Conservation (phyloP, 495 filamentous ascomycete species). For the Barbatosphaeria neglecta region DNA sequence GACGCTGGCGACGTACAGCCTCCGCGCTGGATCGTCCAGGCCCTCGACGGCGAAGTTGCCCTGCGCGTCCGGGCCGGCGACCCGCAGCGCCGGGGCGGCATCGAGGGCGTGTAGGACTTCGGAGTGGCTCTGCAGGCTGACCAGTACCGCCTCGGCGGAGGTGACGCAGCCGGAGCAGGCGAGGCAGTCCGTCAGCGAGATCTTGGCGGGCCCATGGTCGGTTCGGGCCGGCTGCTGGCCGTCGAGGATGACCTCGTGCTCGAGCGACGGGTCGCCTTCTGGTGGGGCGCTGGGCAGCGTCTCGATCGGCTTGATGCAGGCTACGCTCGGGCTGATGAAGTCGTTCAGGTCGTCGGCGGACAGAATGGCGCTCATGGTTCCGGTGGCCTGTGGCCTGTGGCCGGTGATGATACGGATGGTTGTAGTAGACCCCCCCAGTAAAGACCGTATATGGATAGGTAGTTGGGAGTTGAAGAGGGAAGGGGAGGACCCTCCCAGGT, state of each 20-base stretch:
- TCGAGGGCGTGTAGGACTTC: constrained; percentile 82
- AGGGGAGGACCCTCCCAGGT: too few species aligned
- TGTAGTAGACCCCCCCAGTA: too few species aligned
- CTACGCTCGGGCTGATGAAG: constrained; percentile 94
- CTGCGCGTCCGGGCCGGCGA: constrained; percentile 10
- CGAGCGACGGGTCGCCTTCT: constrained; percentile 21
- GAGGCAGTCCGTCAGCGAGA: constrained; percentile 93
- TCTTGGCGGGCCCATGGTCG: constrained; percentile 52
- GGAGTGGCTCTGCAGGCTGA: constrained; percentile 80
- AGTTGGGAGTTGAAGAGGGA: too few species aligned
- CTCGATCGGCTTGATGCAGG: constrained; percentile 96
- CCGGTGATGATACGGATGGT: too few species aligned
- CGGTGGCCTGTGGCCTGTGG: too few species aligned
- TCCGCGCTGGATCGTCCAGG: constrained; percentile 35
- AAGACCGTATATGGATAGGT: too few species aligned
- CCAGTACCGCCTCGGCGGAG: constrained; percentile 88
- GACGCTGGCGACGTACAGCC: constrained; percentile 79
- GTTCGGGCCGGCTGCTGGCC: constrained; percentile 55
- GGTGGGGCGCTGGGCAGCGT: constrained; percentile 49
- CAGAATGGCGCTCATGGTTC: constrained; percentile 84
- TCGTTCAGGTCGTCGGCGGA: constrained; percentile 96
- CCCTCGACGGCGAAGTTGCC: constrained; percentile 18
- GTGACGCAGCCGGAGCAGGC: constrained; percentile 97
- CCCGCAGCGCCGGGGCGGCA: constrained; percentile 41
- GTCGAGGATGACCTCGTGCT: constrained; percentile 85